phyloP scores from a whole-genome alignment of 192 early-diverging fungal species.

The Rhizophagus clarus region DNA sequence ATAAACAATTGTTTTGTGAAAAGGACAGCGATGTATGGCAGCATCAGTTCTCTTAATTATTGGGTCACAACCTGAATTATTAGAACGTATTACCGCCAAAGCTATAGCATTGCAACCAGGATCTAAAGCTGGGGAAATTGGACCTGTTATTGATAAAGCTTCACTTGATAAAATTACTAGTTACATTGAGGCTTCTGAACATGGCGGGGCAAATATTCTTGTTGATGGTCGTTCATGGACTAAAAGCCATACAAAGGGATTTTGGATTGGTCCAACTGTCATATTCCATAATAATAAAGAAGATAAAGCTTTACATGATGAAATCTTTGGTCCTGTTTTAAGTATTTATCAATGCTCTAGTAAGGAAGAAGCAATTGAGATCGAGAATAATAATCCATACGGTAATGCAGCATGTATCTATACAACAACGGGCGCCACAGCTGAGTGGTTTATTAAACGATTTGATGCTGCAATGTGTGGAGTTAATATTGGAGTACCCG shows the following conservation, averaged over 20 bases:
- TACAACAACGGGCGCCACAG: constrained; percentile 50
- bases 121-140: constrained; percentile 57
- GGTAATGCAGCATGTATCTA: constrained; percentile 73
- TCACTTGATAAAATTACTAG: constrained; percentile 63
- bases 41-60: constrained; percentile 72
- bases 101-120: constrained; percentile 58
- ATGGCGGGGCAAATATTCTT: constrained; percentile 60
- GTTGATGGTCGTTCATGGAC: constrained; percentile 67
- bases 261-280: constrained; percentile 76
- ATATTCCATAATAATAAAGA: constrained; percentile 57
- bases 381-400: constrained; percentile 73
- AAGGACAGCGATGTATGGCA: constrained; percentile 77
- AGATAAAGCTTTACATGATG: constrained; percentile 69
- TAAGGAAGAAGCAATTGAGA: constrained; percentile 66
- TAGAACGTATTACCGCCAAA: constrained; percentile 62
- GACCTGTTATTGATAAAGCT: constrained; percentile 74
- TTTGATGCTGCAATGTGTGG: constrained; percentile 81
- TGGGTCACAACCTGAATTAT: constrained; percentile 66
- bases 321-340: constrained; percentile 85
- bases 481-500: constrained; percentile 51
- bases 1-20: not conserved
- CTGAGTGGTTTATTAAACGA: constrained; percentile 68
- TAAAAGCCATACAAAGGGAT: constrained; percentile 48
- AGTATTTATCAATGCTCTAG: constrained; percentile 58
- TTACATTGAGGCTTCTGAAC: constrained; percentile 61